A percentile compares a stretch with the other conserved stretches of the same genome.
Conservation (phyloP, 768 basidiomycete genomes). For the Mycena vulgaris region DNA sequence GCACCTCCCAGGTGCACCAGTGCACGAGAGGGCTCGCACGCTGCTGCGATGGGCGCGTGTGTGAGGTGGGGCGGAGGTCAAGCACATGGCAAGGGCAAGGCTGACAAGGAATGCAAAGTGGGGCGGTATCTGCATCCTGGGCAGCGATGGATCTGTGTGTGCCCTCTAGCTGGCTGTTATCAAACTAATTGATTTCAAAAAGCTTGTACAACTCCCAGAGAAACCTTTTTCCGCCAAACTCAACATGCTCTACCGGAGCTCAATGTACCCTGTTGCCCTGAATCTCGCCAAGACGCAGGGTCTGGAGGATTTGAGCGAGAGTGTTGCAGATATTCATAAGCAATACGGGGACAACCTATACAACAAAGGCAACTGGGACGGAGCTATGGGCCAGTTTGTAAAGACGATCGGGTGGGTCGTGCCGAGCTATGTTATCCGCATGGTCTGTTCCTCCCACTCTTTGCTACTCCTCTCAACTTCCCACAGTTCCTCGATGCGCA, state of each 20-base stretch:
- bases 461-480: neutral
- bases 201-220: constrained; percentile 81
- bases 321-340: constrained; percentile 88
- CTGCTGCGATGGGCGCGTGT: no score
- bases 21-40: no score
- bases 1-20: no score
- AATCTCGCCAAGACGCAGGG: constrained; percentile 86
- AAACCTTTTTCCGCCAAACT: constrained; percentile 89
- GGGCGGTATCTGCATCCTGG: constrained; percentile 85
- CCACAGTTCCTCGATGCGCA: constrained; percentile 95
- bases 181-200: constrained; percentile 18
- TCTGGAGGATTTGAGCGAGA: constrained; percentile 71
- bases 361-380: constrained; percentile 91
- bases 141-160: constrained; percentile 83
- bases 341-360: constrained; percentile 96
- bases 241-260: constrained; percentile 86
- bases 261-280: constrained; percentile 85
- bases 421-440: constrained; percentile 97
- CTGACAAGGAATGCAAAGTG: no score
- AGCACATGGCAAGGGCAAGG: no score
- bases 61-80: no score
- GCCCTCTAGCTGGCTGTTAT: neutral
- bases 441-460: constrained; percentile 63
- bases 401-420: constrained; percentile 91
- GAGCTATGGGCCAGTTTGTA: constrained; percentile 92